Conservation (phyloP, 2,329 filamentous ascomycete genomes). For the Bertia moriformis region DNA sequence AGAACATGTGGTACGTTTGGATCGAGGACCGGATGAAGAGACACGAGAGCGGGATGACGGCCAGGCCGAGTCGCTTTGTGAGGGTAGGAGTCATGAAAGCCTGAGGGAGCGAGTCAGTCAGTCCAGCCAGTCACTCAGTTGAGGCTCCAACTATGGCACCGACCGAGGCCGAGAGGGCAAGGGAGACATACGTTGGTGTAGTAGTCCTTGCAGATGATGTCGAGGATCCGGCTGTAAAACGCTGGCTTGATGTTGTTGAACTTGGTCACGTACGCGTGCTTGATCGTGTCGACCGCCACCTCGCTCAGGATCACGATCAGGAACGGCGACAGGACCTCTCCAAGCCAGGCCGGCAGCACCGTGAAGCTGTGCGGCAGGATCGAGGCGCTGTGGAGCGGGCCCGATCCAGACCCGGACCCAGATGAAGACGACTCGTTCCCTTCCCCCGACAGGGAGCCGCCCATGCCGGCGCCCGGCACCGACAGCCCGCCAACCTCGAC, state of each 20-base stretch:
- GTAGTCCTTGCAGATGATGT: conserved; percentile 93
- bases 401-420: conserved; percentile 33
- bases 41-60: conserved; percentile 81
- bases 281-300: conserved; percentile 91
- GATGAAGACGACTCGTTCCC: no score
- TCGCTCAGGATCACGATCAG: conserved; percentile 87
- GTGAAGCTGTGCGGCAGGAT: conserved; percentile 86
- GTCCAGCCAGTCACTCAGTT: conserved; percentile 5
- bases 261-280: conserved; percentile 94
- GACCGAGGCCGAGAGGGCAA: conserved; percentile 1
- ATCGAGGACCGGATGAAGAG: conserved; percentile 88
- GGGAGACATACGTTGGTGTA: conserved; percentile 63
- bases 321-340: conserved; percentile 83
- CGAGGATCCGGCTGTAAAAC: conserved; percentile 82
- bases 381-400: conserved; percentile 51
- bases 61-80: conserved; percentile 75
- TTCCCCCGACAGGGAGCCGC: no score
- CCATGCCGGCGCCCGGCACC: conserved; percentile 35
- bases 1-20: conserved; percentile 96
- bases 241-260: conserved; percentile 93
- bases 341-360: conserved; percentile 67
- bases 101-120: no score
- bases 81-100: conserved; percentile 84
- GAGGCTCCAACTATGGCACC: not conserved
- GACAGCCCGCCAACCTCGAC: conserved; percentile 85